Conservation (phyloP, 2,329 filamentous ascomycete genomes). For the Penicillium concentricum region DNA sequence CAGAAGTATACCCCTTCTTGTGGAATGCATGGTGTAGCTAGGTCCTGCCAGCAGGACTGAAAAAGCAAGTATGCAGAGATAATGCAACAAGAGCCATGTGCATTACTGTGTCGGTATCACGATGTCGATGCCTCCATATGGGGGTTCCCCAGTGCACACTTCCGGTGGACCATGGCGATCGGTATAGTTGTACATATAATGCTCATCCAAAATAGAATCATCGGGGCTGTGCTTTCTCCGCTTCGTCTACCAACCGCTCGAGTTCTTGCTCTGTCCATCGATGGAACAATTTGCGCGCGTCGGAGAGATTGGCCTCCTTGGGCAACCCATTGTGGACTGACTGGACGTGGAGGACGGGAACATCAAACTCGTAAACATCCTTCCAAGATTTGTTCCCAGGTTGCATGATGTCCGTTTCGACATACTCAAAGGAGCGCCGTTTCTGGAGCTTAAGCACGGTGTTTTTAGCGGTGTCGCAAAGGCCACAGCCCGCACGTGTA, state of each 20-base stretch:
- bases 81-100: not conserved
- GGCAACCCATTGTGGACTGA: conserved; percentile 46
- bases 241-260: conserved; percentile 53
- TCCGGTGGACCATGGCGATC: not conserved
- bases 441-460: conserved; percentile 55
- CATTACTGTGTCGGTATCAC: not conserved
- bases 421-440: conserved; percentile 54
- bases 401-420: conserved; percentile 60
- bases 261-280: conserved; percentile 60
- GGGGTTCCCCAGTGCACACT: too few species aligned
- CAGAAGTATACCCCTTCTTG: not conserved
- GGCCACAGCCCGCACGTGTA: conserved; percentile 58
- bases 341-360: conserved; percentile 62
- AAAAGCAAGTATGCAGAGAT: not conserved
- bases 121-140: not conserved
- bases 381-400: conserved; percentile 57
- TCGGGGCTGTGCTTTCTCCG: conserved; percentile 28
- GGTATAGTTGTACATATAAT: not conserved
- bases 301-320: conserved; percentile 55
- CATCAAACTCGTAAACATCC: conserved; percentile 62
- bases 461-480: conserved; percentile 61
- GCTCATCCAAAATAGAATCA: not conserved
- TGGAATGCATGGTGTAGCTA: not conserved
- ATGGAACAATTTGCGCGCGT: conserved; percentile 62
- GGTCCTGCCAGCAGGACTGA: not conserved